A percentile compares a stretch with the other conserved stretches of the same genome.
Conservation (phyloP, 2,329 filamentous ascomycete genomes). For the Sporothrix dimorphospora region DNA sequence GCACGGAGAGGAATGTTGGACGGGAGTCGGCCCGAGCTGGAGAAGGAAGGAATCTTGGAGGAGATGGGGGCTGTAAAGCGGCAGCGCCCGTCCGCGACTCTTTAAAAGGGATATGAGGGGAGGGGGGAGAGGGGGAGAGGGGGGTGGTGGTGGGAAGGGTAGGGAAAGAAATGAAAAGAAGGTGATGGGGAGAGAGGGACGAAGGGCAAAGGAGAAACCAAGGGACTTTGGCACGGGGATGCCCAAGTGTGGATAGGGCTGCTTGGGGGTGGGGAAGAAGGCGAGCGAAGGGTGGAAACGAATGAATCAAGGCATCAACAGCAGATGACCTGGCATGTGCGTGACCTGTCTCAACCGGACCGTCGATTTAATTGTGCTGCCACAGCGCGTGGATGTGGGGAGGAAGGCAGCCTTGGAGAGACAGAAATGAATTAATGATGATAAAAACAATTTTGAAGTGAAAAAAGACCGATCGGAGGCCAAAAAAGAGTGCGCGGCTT, state of each 20-base stretch:
- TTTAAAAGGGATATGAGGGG: neutral
- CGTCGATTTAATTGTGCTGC: neutral
- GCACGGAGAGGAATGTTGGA: conserved; percentile 88
- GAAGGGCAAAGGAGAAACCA: neutral
- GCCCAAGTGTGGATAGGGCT: conserved; percentile 21
- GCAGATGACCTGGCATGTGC: conserved; percentile 25
- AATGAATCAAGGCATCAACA: conserved; percentile 30
- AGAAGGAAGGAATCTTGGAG: conserved; percentile 80
- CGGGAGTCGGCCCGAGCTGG: conserved; percentile 67
- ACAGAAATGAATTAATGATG: neutral
- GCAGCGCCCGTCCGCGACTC: conserved; percentile 67
- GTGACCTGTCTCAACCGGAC: conserved; percentile 14
- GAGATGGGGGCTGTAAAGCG: conserved; percentile 72
- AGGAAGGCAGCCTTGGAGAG: neutral
- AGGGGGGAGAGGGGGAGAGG: conserved; percentile 5
- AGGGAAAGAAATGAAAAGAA: conserved; percentile 24
- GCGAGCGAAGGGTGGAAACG: conserved; percentile 14
- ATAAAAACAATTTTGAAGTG: neutral
- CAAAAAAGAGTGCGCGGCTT: neutral
- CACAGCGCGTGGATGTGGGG: neutral
- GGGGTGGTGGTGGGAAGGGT: conserved; percentile 15
- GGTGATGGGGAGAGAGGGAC: neutral
- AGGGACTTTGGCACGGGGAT: conserved; percentile 13
- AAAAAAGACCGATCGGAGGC: neutral
- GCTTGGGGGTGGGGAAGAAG: conserved; percentile 17